Base-by-base conservation (phyloP, 1,284 basidiomycete genomes). In the Ceratobasidium theobromae region DNA sequence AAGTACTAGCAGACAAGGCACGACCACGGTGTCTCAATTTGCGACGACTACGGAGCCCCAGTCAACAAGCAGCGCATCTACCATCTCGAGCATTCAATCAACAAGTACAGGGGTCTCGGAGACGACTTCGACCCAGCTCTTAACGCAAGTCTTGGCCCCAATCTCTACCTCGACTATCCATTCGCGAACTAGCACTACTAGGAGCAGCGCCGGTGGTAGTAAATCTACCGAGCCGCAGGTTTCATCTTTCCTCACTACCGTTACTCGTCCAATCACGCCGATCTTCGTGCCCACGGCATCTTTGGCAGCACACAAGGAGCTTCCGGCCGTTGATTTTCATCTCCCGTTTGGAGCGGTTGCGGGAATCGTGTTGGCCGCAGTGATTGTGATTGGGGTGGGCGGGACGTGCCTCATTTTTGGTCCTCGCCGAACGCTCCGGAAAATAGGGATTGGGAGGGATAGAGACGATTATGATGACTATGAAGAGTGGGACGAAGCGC, bases 331-430 rank as follows among this genome's bases (percentile, higher is more conserved):
- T 23, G 32, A n/a, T 25, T 30, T 48, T 4, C 48, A 27, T 21
- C 23, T 64, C 0, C 52, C 58, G 18, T 30, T 64, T 11, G 58
- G 58, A 18, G 48, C 27, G 8, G 41, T 52, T 9, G 25, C 52
- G 4, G 48, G 46, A 1, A 16, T 64, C 25, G 58, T 64, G 4
- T 21, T n/a, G 4, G 21, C 18, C 1, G 27, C 52, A 1, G 28
- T 23, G 5, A 28, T 64, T 25, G 32, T 28, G n/a, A 32, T 52
- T 12, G 48, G 23, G 16, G n/a, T 52, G 9, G 18, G 40, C 1
- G 45, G 40, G 9, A 40, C 33, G 18, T 64, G 58, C n/a, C n/a
- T 41, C 35, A 35, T 64, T 1, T 30, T 52, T 30, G 58, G 58
- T 2, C 58, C 58, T 16, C 46, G 48, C 12, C n/a, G 21, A 23